A percentile compares a stretch with the other conserved stretches of the same genome.
phyloP scores from a whole-genome alignment of 23 red algal species.

The Pyropia yezoensis region DNA sequence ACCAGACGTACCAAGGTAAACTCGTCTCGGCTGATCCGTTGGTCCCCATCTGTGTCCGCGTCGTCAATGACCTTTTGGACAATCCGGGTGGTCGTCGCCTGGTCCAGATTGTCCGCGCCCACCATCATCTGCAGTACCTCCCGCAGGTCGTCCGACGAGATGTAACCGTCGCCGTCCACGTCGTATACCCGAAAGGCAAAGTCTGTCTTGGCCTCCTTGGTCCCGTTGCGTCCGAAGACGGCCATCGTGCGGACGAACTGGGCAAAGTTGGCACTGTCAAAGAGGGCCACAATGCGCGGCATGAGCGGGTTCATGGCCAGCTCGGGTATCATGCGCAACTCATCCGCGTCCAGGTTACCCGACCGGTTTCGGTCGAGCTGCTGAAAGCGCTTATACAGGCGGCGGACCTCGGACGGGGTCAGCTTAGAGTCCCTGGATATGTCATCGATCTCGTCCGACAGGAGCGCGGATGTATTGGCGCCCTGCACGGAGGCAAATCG shows the following conservation, averaged over 20 bases:
- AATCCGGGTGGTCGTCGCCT: constrained; percentile 19
- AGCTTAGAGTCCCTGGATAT: constrained; percentile 66
- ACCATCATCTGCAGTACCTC: constrained; percentile 74
- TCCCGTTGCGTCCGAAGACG: constrained; percentile 37
- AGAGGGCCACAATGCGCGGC: constrained; percentile 74
- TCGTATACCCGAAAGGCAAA: constrained; percentile 93
- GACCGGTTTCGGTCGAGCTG: constrained; percentile 92
- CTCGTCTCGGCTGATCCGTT: constrained; percentile 26
- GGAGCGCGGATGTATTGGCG: constrained; percentile 88
- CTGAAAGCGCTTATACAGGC: constrained; percentile 96
- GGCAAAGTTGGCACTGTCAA: constrained; percentile 85
- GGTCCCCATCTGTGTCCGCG: constrained; percentile 59
- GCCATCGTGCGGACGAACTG: constrained; percentile 76
- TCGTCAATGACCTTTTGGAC: constrained; percentile 41
- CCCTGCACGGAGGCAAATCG: constrained; percentile 9
- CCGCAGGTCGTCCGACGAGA: constrained; percentile 45
- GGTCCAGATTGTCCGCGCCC: constrained; percentile 54
- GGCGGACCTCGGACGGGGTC: constrained; percentile 55
- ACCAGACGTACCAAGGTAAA: constrained; percentile 4
- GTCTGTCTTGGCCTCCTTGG: constrained; percentile 49
- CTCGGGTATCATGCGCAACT: constrained; percentile 93
- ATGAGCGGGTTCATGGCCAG: constrained; percentile 97
- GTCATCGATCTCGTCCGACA: constrained; percentile 93
- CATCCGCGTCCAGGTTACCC: constrained; percentile 66
- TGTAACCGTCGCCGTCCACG: constrained; percentile 84